A percentile compares a stretch with the other conserved stretches of the same genome.
phyloP scores from a whole-genome alignment of 441 rosid species.

The Cnidoscolus chayamansa region DNA sequence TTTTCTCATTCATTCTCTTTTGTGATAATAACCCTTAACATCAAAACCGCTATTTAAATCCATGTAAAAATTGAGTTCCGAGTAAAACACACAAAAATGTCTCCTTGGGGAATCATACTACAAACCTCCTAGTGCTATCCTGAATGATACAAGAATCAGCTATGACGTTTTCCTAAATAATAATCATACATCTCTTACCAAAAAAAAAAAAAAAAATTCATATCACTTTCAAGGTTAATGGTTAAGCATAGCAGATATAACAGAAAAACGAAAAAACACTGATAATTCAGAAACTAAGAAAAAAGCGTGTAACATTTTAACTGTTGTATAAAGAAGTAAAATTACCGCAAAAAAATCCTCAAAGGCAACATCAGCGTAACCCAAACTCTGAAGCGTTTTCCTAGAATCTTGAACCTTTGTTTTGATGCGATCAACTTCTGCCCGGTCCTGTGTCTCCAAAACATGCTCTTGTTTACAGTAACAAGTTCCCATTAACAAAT shows the following conservation, averaged over 20 bases:
- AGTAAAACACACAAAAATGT: neutral
- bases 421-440: conserved; percentile 76
- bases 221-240: neutral
- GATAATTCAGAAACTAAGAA: neutral
- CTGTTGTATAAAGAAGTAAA: neutral
- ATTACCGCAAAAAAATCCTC: conserved; percentile 92
- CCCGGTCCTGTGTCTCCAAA: conserved; percentile 64
- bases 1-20: neutral
- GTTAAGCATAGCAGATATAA: conserved; percentile 2
- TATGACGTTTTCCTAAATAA: neutral
- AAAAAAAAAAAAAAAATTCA: no score
- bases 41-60: neutral
- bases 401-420: conserved; percentile 70
- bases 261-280: neutral
- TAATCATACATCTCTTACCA: neutral
- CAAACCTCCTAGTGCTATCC: neutral
- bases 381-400: conserved; percentile 77
- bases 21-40: neutral
- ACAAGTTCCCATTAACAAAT: conserved; percentile 17
- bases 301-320: neutral
- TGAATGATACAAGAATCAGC: neutral
- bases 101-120: neutral
- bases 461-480: conserved; percentile 57
- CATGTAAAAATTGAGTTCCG: neutral
- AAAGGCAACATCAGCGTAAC: conserved; percentile 82